Base-by-base conservation (phyloP, 768 basidiomycete genomes). In the Xerocomus spinulosus region DNA sequence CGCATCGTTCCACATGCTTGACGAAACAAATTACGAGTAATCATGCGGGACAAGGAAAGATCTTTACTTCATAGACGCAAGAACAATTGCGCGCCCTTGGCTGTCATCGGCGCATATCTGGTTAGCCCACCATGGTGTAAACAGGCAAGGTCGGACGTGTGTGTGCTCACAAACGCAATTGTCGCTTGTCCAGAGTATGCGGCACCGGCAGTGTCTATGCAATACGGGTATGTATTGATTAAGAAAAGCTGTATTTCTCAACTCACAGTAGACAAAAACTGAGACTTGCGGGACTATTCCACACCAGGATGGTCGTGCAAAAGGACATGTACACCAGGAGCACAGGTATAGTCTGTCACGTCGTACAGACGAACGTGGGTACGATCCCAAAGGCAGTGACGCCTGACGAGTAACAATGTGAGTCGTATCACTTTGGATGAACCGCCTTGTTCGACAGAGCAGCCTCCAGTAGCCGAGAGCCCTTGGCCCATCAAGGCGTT, bases 401-500 rank as follows among this genome's bases (percentile, higher is more conserved):
- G 6, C 83, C 83, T 1, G 77, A 78, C 2, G 83, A 83, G 60
- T 82, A 85, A 57, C 75, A 73, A 52, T 76, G 75, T 72, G 46
- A 32, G 61, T 57, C 62, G 28, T 13, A 32, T 53, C 2, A 49
- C 13, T 39, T 41, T 20, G 35, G 20, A 60, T 64, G 23, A 46
- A 78, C 80, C 79, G 6, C 77, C 78, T 60, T 84, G 80, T 52
- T 82, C 79, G 4, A 85, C 76, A 10, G 80, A 76, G 57, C 78
- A 85, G 5, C 77, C 78, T 9, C 80, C 78, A 13, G 79, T 72
- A 12, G 79, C 74, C 55, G 80, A 80, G 35, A 85, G 69, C 79
- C 81, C 84, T 60, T 83, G 83, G 9, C 82, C 81, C 84, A 85
- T 85, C 32, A 85, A 63, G 65, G 83, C 84, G 57, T 84, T 85